These are phyloP conservation scores for Microcyclosporella mali DNA, from an alignment of 2,329 filamentous ascomycete species.

Conservation along the genomic window DNA sequence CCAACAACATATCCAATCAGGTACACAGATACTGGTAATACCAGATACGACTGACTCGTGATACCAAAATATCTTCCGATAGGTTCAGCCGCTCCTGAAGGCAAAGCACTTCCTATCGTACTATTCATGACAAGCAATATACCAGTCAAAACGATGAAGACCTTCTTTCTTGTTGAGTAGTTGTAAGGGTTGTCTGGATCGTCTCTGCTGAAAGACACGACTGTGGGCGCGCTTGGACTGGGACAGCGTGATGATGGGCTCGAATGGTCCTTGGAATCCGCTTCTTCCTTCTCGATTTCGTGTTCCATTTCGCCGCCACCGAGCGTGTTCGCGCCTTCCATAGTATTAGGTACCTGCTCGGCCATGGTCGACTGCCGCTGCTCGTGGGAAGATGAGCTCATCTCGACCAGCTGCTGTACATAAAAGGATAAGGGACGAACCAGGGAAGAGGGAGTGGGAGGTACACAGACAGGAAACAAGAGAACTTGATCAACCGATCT, in stretches of 20 bases:
- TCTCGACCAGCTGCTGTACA: too few species aligned
- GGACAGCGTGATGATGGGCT: conserved; percentile 11
- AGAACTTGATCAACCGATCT: too few species aligned
- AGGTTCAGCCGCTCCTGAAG: conserved; percentile 55
- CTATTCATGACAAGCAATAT: conserved; percentile 60
- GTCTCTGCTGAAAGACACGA: conserved; percentile 35
- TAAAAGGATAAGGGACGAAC: too few species aligned
- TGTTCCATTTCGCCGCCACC: conserved; percentile 1
- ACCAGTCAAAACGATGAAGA: conserved; percentile 48
- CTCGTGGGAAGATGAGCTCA: too few species aligned
- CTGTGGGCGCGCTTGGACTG: conserved; percentile 13
- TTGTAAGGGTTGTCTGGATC: conserved; percentile 41
- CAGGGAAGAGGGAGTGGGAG: too few species aligned
- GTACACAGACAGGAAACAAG: too few species aligned
- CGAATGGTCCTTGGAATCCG: conserved; percentile 14
- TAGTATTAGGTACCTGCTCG: not conserved
- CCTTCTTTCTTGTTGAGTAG: conserved; percentile 44
- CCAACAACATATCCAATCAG: conserved; percentile 44
- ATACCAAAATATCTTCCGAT: conserved; percentile 55
- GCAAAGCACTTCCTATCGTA: conserved; percentile 60
- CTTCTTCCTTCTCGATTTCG: conserved; percentile 15
- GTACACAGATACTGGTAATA: conserved; percentile 47
- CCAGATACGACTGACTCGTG: conserved; percentile 37
- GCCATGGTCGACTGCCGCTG: too few species aligned
- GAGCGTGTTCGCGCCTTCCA: conserved; percentile 9